Evolutionary conservation across 768 basidiomycete genomes (phyloP).

Genomic region (Asterophora lycoperdoides): DNA sequence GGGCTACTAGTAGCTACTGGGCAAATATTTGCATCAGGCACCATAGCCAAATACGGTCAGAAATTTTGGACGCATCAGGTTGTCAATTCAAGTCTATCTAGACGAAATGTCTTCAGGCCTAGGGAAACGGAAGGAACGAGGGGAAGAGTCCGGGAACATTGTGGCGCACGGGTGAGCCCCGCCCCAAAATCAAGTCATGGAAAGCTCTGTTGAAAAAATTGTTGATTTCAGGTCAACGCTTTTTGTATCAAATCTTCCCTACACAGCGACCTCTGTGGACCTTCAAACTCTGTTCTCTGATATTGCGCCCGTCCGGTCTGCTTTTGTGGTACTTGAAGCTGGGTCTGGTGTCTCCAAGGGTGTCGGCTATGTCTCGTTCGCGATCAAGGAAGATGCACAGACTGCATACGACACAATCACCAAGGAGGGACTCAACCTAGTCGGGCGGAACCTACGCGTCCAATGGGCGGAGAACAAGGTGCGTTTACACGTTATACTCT

Average conservation of each 20-base stretch:
- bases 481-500: constrained; percentile 9
- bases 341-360: constrained; percentile 80
- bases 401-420: constrained; percentile 61
- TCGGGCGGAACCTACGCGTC: constrained; percentile 66
- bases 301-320: constrained; percentile 89
- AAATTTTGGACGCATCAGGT: not conserved
- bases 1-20: too few relatives aligned
- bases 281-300: constrained; percentile 92
- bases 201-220: constrained; percentile 3
- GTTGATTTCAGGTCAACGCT: constrained; percentile 61
- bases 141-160: constrained; percentile 22
- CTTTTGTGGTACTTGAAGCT: constrained; percentile 86
- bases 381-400: constrained; percentile 85
- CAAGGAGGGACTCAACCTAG: constrained; percentile 59
- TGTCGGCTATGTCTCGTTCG: constrained; percentile 94
- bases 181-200: not conserved
- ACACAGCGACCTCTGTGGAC: constrained; percentile 85
- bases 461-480: constrained; percentile 84
- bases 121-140: constrained; percentile 42
- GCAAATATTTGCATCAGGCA: too few relatives aligned
- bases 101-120: constrained; percentile 24
- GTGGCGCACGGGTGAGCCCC: constrained; percentile 31
- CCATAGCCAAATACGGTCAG: not conserved
- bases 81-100: not conserved
- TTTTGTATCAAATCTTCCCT: constrained; percentile 92